Evolutionary conservation across 345 rosid species (phyloP).

Genomic region (Aethionema arabicum): DNA sequence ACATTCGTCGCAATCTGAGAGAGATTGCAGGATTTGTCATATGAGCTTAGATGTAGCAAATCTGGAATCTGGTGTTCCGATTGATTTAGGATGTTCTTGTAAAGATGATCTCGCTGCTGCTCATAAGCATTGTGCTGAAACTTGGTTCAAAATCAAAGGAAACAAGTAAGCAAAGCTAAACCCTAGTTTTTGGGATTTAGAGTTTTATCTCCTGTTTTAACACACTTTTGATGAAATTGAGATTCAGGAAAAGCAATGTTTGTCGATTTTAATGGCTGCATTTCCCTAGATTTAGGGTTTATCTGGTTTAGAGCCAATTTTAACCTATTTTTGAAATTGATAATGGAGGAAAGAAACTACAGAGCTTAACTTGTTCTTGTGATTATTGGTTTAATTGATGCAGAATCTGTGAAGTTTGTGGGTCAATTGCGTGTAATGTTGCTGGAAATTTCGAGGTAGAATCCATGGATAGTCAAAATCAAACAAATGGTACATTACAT

Average conservation of each 20-base stretch:
- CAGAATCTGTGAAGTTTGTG: slow-evolving; percentile 97
- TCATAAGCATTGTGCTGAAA: slow-evolving; percentile 83
- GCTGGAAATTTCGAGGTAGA: slow-evolving; percentile 52
- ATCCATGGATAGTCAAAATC: slow-evolving; percentile 46
- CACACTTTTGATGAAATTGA: not conserved
- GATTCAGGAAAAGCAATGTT: too few species aligned
- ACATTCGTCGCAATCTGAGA: slow-evolving; percentile 50
- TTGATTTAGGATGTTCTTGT: slow-evolving; percentile 85
- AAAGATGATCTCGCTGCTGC: slow-evolving; percentile 89
- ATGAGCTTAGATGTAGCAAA: slow-evolving; percentile 58
- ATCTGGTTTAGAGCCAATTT: too few species aligned
- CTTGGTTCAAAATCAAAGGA: slow-evolving; percentile 91
- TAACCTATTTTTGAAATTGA: too few species aligned
- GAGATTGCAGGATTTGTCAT: slow-evolving; percentile 89
- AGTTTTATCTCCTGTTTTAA: not conserved
- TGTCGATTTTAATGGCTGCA: too few species aligned
- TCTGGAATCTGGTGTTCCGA: slow-evolving; percentile 60
- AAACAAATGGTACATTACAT: slow-evolving; percentile 40
- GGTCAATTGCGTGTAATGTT: slow-evolving; percentile 70
- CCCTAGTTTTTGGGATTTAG: not conserved
- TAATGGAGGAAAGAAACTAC: too few species aligned
- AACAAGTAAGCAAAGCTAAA: slow-evolving; percentile 59
- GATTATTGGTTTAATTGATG: slow-evolving; percentile 23
- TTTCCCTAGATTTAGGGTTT: too few species aligned
- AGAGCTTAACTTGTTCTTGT: not conserved